Base-by-base conservation (phyloP, 768 basidiomycete genomes). In the Tulasnella sp. region DNA sequence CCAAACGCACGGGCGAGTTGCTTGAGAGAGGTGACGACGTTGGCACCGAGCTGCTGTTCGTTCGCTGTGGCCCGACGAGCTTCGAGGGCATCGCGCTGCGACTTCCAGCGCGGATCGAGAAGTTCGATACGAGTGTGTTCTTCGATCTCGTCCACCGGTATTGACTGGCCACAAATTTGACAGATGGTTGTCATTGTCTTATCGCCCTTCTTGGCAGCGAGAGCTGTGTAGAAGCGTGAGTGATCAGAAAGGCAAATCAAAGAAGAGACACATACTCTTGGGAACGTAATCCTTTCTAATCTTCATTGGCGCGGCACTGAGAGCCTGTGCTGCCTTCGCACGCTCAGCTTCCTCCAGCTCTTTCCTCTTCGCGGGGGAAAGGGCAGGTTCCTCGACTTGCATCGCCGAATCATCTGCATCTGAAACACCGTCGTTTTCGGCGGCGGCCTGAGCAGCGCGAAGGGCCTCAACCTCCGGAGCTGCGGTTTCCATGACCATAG, bases 41-140 rank as follows among this genome's bases (percentile, higher is more conserved):
- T 94, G 26, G 97, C 94, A 68, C 74, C 93, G 68, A 90, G 88
- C 78, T 94, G 89, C 22, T 95, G 83, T 77, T 94, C 92, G 19
- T 91, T 91, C 5, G 91, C 89, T 78, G 94, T 91, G 5, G 91
- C 90, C 78, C 94, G 93, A 79, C 95, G 91, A 39, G 90, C 86
- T 79, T 99, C 97, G 77, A 95, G 81, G 12, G 82, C 86, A 77
- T 94, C 90, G 75, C 96, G 91, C 79, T 96, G 94, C 75, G 95
- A 94, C 80, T 98, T 98, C 95, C 96, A 99, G 79, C 90, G 89
- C 47, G 97, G 97, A 81, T 99, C 97, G 76, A 99, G 86, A 74
- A 98, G 81, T 79, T 99, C 97, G 78, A 98, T 98, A 76, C 97
- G 92, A 88, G 98, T 95, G 80, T 98, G 97, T 79, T 98, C 95